Base-by-base conservation (phyloP, 2,329 filamentous ascomycete genomes). In the Monilinia vaccinii-corymbosi region DNA sequence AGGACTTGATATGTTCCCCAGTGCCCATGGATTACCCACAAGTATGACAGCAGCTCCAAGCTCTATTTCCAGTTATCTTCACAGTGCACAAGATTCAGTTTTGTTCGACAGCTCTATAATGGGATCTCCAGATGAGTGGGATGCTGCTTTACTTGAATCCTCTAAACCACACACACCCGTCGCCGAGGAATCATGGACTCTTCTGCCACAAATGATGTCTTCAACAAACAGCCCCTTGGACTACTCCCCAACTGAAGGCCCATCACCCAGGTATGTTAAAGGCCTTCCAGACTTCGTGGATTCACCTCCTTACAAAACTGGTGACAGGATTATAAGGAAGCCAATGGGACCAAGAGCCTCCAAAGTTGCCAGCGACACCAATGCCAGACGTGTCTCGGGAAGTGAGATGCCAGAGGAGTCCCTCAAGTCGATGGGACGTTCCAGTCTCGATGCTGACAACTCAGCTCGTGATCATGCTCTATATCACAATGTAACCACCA, bases 401-500 rank as follows among this genome's bases (percentile, higher is more conserved):
- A 60, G 59, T 42, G 66, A 71, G 34, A 60, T 56, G 32, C 65
- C 66, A 46, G 70, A 71, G 56, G 70, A 72, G 38, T 63, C 67
- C 46, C 66, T 68, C 58, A 69, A 66, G 58, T 49, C 67, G 40
- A 62, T 66, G 50, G 65, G 66, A 58, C 69, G 70, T 48, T 66
- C 68, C n/a, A 69, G 64, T 56, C 61, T 67, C 34, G 70, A 72
- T 14, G 56, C 69, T 50, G 71, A 73, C 51, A 73, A 72, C 51
- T 65, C 66, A 64, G 83, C 83, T 36, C 75, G 84, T 70, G 82
- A 85, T 72, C 86, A 92, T 72, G 81, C 79, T 23, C 77, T 90
- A 14, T 93, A 92, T 78, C 86, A 86, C 72, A 84, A 83, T 67
- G 82, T 80, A 58, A 82, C 86, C 11, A 58, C 53, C 42, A 74